A percentile compares a stretch with the other conserved stretches of the same genome.
Evolutionary conservation across 495 filamentous ascomycete species (phyloP).

Genomic region (Tirmania nivea): DNA sequence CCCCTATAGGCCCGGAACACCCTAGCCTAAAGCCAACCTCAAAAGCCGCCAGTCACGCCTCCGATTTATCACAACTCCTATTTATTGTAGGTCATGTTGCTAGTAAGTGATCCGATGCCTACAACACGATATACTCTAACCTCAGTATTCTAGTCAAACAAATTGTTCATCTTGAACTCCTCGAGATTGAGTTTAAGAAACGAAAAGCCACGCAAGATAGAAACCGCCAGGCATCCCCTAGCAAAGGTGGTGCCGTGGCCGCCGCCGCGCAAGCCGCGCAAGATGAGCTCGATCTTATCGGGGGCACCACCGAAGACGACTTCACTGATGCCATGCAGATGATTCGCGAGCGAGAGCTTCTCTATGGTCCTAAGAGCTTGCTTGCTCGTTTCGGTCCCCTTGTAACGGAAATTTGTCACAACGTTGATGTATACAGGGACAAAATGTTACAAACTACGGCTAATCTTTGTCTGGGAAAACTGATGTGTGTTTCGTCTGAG

Average conservation of each 20-base stretch:
- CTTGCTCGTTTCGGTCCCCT: conserved; percentile 76
- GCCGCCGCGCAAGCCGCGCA: conserved; percentile 29
- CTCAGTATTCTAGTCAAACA: conserved; percentile 42
- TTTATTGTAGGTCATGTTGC: conserved; percentile 94
- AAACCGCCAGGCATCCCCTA: conserved; percentile 27
- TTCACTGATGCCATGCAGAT: conserved; percentile 91
- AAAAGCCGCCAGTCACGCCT: conserved; percentile 7
- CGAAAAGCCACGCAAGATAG: conserved; percentile 90
- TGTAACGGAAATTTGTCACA: conserved; percentile 78
- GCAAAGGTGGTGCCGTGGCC: conserved; percentile 25
- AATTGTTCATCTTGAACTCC: conserved; percentile 97
- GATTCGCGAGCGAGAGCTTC: conserved; percentile 80
- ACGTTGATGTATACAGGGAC: conserved; percentile 76
- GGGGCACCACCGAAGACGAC: conserved; percentile 93
- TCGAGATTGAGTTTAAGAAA: conserved; percentile 92
- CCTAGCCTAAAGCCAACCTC: conserved; percentile 8
- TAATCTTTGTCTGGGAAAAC: conserved; percentile 88
- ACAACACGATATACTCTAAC: neutral
- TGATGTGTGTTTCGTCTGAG: conserved; percentile 87
- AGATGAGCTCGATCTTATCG: conserved; percentile 88
- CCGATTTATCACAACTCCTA: conserved; percentile 58
- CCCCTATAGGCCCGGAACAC: conserved; percentile 15
- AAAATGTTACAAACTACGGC: conserved; percentile 75
- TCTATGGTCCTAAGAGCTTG: conserved; percentile 69
- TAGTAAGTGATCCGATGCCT: conserved; percentile 16